Conservation (phyloP, 1,284 basidiomycete species). For the Cryptococcus wingfieldii region DNA sequence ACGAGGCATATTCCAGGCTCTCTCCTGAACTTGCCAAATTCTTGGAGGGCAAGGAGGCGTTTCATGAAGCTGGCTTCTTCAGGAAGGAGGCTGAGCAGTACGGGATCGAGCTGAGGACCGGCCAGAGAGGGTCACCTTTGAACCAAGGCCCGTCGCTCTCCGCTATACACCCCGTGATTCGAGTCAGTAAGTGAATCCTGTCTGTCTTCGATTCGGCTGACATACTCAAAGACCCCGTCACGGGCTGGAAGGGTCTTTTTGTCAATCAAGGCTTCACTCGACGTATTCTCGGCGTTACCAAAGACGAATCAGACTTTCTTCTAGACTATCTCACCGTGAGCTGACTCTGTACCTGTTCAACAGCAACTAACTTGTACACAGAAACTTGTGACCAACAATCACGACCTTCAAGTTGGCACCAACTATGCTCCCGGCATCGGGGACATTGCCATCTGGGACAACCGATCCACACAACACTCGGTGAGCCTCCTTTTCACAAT, state of each 20-base stretch:
- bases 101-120: constrained; percentile 30
- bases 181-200: constrained; percentile 47
- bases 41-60: constrained; percentile 59
- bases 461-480: constrained; percentile 55
- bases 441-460: constrained; percentile 52
- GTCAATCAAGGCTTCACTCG: constrained; percentile 62
- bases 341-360: not conserved
- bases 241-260: constrained; percentile 63
- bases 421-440: constrained; percentile 28
- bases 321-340: constrained; percentile 27
- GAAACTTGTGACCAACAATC: constrained; percentile 49
- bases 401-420: constrained; percentile 57
- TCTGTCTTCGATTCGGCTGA: not conserved
- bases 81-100: constrained; percentile 45
- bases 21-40: constrained; percentile 58
- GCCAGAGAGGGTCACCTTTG: constrained; percentile 55
- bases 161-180: constrained; percentile 55
- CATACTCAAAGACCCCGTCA: constrained; percentile 49
- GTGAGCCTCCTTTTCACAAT: constrained; percentile 27
- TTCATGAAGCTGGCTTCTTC: constrained; percentile 60
- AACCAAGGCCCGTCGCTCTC: constrained; percentile 58
- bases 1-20: constrained; percentile 57
- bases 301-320: constrained; percentile 57
- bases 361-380: constrained; percentile 32
- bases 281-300: constrained; percentile 58